Evolutionary conservation across 352 stramenopile species (phyloP), one percentile per base, ranked within the genome.

Genomic region (Phytopythium cucurbitacearum): DNA sequence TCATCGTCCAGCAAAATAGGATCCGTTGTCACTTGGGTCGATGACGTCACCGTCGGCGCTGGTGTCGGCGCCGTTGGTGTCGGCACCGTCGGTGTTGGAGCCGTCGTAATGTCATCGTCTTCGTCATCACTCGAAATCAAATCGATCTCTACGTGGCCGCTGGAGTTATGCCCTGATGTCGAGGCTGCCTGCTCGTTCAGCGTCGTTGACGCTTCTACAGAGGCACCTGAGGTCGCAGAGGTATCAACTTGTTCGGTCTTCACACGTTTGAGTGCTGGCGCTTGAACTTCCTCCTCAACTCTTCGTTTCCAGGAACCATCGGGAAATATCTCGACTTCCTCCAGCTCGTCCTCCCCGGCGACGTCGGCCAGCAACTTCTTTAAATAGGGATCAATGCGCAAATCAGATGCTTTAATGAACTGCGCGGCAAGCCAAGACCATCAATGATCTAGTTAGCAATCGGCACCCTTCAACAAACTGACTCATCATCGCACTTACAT

Each of bases 321-420:
- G 3, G 76, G 80, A 10, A 82, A 77, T 51, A 98, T 95, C 60
- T 97, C 85, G 15, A 98, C 87, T 69, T 95, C 87, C 59, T 97
- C 86, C 40, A 94, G 64, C 36, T 86, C 78, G n/a, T 93, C 76
- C 21, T 91, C 70, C 45, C 83, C 73, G 53, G 87, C 63, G 15
- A 96, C 85, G 41, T 94, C 76, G 13, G 73, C 59, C 3, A 97
- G 85, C 51, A 98, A 66, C 52, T 86, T 82, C 62, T 93, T 97
- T 61, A 95, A 76, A 75, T 97, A 88, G 40, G 82, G 82, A 80
- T 95, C 85, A 56, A 94, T 87, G 52, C 80, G 80, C 52, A 98
- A 72, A 66, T 97, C 91, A 21, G 80, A 55, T 39, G 82, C 71
- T 62, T 85, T 87, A 47, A 98, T 79, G 88, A 97, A 97, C 69